These are phyloP conservation scores for Mrakia hoshinonis DNA, from an alignment of 768 basidiomycete genomes.

Conservation along the genomic window DNA sequence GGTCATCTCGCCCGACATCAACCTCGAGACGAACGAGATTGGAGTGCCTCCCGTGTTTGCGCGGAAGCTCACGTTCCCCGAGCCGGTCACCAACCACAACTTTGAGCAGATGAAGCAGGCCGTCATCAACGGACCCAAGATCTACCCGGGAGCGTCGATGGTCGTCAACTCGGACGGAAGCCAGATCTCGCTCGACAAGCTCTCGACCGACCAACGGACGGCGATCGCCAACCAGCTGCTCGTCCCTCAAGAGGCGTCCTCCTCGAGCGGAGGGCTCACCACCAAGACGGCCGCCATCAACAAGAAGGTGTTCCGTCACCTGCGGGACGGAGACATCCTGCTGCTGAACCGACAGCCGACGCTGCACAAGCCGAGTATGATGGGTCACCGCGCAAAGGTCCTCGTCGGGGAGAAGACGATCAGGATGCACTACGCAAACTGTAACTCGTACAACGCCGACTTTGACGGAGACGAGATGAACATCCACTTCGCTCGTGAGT, in stretches of 20 bases:
- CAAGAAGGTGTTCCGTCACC: conserved; percentile 95
- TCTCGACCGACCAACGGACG: conserved; percentile 77
- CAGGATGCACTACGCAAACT: conserved; percentile 99
- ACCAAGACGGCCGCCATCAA: conserved; percentile 74
- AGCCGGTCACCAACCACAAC: conserved; percentile 88
- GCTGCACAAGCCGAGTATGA: conserved; percentile 98
- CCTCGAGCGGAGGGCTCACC: conserved; percentile 48
- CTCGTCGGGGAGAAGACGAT: conserved; percentile 96
- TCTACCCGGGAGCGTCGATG: conserved; percentile 85
- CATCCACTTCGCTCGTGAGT: conserved; percentile 89
- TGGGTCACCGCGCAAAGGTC: conserved; percentile 89
- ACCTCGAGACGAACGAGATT: conserved; percentile 98
- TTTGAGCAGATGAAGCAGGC: conserved; percentile 76
- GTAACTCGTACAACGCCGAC: conserved; percentile 97
- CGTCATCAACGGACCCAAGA: conserved; percentile 81
- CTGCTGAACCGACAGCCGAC: conserved; percentile 97
- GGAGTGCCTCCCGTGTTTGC: conserved; percentile 97
- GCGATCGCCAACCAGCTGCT: conserved; percentile 92
- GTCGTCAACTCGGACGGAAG: conserved; percentile 93
- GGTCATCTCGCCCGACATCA: conserved; percentile 99
- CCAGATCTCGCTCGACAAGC: conserved; percentile 72
- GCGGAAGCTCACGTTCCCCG: conserved; percentile 89
- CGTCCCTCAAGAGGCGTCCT: conserved; percentile 69
- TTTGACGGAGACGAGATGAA: conserved; percentile 99
- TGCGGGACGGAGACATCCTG: conserved; percentile 87